A percentile compares a stretch with the other conserved stretches of the same genome.
phyloP scores from a whole-genome alignment of 306 rosid genomes.

The Mucuna pruriens region DNA sequence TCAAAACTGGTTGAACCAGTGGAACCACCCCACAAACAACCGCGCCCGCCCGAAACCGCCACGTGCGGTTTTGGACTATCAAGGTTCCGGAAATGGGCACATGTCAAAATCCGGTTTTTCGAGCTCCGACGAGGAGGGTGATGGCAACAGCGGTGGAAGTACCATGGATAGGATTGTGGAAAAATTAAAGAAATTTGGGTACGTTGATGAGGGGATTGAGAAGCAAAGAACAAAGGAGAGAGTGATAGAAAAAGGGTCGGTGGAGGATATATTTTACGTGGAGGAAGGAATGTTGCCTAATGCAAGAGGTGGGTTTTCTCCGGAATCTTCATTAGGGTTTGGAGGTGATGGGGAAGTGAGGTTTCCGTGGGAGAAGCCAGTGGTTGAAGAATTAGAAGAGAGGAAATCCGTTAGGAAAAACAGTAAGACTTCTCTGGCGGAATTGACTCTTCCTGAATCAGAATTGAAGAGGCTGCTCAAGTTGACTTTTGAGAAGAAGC shows the following conservation, averaged over 20 bases:
- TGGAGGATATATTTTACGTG: conserved; percentile 81
- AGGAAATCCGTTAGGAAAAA: conserved; percentile 46
- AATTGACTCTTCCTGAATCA: conserved; percentile 89
- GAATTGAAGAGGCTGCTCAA: conserved; percentile 82
- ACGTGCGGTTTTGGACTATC: conserved; percentile 57
- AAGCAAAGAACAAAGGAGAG: conserved; percentile 42
- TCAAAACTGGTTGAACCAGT: conserved; percentile 65
- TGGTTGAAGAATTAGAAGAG: conserved; percentile 50
- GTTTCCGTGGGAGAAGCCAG: conserved; percentile 94
- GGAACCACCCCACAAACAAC: conserved; percentile 59
- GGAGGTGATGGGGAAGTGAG: conserved; percentile 71
- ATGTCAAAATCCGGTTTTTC: conserved; percentile 40
- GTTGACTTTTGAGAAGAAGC: conserved; percentile 90
- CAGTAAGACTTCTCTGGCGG: conserved; percentile 73
- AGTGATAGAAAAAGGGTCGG: conserved; percentile 86
- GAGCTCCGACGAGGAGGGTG: conserved; percentile 40
- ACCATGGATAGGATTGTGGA: conserved; percentile 92
- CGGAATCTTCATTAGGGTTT: conserved; percentile 68
- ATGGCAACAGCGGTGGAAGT: conserved; percentile 56
- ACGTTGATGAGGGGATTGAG: conserved; percentile 54
- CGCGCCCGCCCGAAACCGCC: conserved; percentile 57
- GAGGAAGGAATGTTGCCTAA: conserved; percentile 95
- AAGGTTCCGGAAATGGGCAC: conserved; percentile 55
- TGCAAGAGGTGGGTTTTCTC: conserved; percentile 76
- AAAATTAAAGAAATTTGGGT: conserved; percentile 83